Base-by-base conservation (phyloP, 108 stramenopile genomes). In the Fragilariopsis cylindrus region DNA sequence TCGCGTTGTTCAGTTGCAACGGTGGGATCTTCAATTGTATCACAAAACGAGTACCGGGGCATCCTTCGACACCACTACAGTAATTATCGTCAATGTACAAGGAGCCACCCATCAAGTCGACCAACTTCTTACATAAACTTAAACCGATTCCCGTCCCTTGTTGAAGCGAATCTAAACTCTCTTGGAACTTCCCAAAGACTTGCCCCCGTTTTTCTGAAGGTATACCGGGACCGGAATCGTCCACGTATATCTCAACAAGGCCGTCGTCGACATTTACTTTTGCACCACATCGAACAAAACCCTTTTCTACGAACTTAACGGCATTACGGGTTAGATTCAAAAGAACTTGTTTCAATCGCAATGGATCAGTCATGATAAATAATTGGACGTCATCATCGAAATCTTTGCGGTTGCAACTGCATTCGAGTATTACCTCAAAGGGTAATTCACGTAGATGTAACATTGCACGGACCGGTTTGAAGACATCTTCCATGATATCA, bases 171-270 rank as follows among this genome's bases (percentile, higher is more conserved):
- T 81, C 81, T 7, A 76, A 65, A 48, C 72, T 74, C 57, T 81
- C 75, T 72, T 81, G 81, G 54, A 78, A 82, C 68, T 75, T 68
- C n/a, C 21, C 67, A 70, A 82, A 82, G 4, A 82, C 49, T 12
- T 63, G 44, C 6, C 41, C 18, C 30, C 74, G 72, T 58, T 82
- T 82, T 45, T 75, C 81, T 70, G n/a, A 13, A 4, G 81, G 77
- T 48, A 82, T 78, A 4, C 81, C 81, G 12, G 81, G 77, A 3
- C 81, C 81, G 9, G 81, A 82, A 53, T 82, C 81, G 60, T 82
- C 81, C 7, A 82, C 54, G 40, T 68, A 70, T 19, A 82, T 58
- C 6, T 53, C 30, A 3, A 82, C 77, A 18, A 72, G 21, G 9
- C 60, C 75, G n/a, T 60, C 76, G 7, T 12, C 13, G 21, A 18